These are phyloP conservation scores for Caryopteris hybrid DNA, from an alignment of 305 asterid genomes.

Conservation along the genomic window DNA sequence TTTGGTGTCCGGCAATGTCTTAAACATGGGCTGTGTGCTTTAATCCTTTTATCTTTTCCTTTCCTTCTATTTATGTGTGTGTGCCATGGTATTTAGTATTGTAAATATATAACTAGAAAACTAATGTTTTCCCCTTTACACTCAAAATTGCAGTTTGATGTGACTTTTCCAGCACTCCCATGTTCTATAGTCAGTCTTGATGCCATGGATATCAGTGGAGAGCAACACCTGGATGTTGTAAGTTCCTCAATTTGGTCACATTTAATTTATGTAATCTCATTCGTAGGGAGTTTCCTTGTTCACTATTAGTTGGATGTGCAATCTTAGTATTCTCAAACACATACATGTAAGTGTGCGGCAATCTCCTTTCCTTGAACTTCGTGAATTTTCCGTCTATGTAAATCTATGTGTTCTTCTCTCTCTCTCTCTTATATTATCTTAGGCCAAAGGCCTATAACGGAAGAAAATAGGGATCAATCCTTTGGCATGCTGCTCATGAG, in stretches of 20 bases:
- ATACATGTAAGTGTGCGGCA: slow-evolving; percentile 3
- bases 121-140: slow-evolving; percentile 20
- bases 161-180: slow-evolving; percentile 92
- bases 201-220: slow-evolving; percentile 99
- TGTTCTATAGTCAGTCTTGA: slow-evolving; percentile 92
- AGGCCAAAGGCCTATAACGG: not conserved
- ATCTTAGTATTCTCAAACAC: not conserved
- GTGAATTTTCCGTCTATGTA: too few species aligned
- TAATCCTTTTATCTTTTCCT: not conserved
- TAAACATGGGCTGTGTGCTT: not conserved
- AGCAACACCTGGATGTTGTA: slow-evolving; percentile 97
- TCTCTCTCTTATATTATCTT: not conserved
- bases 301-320: not conserved
- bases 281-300: not conserved
- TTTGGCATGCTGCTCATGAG: slow-evolving; percentile 8
- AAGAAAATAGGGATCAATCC: not conserved
- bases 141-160: slow-evolving; percentile 85
- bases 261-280: slow-evolving; percentile 3
- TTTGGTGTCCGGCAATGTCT: not conserved
- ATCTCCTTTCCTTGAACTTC: not conserved
- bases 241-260: slow-evolving; percentile 28
- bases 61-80: not conserved
- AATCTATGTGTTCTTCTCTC: not conserved
- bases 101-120: not conserved
- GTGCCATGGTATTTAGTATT: not conserved